These are phyloP conservation scores for Aspergillus candidus DNA, from an alignment of 2,329 filamentous ascomycete species.

Conservation along the genomic window DNA sequence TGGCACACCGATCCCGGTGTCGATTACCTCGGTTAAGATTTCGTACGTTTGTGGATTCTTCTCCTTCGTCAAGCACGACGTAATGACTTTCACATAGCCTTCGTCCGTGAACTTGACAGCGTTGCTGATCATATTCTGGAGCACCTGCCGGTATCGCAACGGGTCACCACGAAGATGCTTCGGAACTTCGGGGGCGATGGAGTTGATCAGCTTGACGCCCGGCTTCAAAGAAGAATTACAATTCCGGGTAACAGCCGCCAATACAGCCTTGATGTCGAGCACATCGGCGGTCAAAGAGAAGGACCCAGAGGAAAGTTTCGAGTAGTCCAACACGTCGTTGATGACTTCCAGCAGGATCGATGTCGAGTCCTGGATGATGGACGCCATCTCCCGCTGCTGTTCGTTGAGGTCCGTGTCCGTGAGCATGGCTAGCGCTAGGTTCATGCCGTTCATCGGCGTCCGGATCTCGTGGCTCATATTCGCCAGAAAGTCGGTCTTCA, in stretches of 20 bases:
- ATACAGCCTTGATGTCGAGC: conserved; percentile 42
- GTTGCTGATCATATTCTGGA: conserved; percentile 58
- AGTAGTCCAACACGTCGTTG: conserved; percentile 63
- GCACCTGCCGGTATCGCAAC: conserved; percentile 54
- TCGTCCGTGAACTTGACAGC: conserved; percentile 57
- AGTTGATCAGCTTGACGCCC: conserved; percentile 42
- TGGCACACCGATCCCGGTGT: conserved; percentile 51
- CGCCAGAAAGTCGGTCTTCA: conserved; percentile 57
- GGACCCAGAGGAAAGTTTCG: conserved; percentile 55
- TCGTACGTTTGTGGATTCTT: conserved; percentile 35
- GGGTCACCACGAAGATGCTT: conserved; percentile 51
- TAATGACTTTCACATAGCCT: conserved; percentile 46
- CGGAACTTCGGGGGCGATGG: conserved; percentile 45
- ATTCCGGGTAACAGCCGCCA: conserved; percentile 47
- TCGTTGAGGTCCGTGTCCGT: conserved; percentile 48
- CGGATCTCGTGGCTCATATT: conserved; percentile 36
- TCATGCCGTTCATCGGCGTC: conserved; percentile 56
- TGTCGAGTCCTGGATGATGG: conserved; percentile 56
- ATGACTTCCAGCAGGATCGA: conserved; percentile 55
- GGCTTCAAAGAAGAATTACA: conserved; percentile 44
- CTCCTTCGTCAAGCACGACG: conserved; percentile 38
- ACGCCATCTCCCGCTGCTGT: conserved; percentile 52
- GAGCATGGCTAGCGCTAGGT: conserved; percentile 54
- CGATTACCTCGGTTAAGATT: conserved; percentile 49
- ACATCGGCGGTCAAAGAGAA: conserved; percentile 53